These are phyloP conservation scores for Solanum chmielewskii DNA, from an alignment of 257 asterid species.

Conservation along the genomic window DNA sequence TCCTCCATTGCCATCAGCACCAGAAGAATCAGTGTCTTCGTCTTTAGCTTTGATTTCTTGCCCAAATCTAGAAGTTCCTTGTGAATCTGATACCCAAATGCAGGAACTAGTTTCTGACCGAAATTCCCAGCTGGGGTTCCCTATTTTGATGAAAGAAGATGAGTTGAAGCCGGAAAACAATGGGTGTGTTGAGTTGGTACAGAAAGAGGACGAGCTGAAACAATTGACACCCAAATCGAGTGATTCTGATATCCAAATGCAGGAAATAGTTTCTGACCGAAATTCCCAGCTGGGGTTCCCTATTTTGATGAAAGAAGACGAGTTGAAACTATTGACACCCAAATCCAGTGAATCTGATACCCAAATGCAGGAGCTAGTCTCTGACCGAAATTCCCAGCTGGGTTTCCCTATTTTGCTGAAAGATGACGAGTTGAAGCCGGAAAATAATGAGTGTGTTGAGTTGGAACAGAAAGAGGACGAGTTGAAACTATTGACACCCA, in stretches of 20 bases:
- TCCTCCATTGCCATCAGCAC: slow-evolving; percentile 4
- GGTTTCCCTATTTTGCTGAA: neutral
- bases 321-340: neutral
- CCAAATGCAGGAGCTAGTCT: no score
- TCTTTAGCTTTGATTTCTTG: neutral
- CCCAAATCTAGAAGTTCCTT: neutral
- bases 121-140: neutral
- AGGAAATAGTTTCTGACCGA: no score
- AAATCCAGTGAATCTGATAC: no score
- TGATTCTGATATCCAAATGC: no score
- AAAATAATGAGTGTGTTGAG: neutral
- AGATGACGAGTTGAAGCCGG: neutral
- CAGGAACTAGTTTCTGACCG: neutral
- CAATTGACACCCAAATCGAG: no score
- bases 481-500: neutral
- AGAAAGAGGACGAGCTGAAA: neutral
- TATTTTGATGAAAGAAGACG: neutral
- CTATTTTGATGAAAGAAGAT: neutral
- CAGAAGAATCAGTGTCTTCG: neutral
- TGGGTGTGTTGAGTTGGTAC: neutral
- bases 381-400: neutral
- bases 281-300: no score
- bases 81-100: neutral
- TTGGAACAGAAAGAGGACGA: neutral
- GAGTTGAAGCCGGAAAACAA: neutral